Base-by-base conservation (phyloP, 1,284 basidiomycete genomes). In the Leccinum pachyderme region DNA sequence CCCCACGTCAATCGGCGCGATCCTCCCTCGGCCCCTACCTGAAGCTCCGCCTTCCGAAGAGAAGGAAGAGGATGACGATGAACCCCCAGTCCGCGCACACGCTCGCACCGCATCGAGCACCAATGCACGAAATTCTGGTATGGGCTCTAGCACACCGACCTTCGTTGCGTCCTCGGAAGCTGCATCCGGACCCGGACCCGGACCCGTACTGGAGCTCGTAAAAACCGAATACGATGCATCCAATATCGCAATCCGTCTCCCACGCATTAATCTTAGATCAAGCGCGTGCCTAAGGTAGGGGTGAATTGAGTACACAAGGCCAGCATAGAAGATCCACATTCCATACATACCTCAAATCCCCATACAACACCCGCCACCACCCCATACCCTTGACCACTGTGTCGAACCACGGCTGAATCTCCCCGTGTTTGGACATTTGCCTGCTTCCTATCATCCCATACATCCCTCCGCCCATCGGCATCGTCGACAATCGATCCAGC, bases 301-400 rank as follows among this genome's bases (percentile, higher is more conserved):
- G 12, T 12, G 15, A 15, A 5, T 18, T 37, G 7, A 48, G 39
- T 8, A 18, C 2, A 18, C 25, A 8, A 2, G 15, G 22, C 7
- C 22, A 43, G 22, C 41, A n/a, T 37, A 37, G 35, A 37, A 37
- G 29, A 4, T 9, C 24, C 41, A 43, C 22, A 41, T 24, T 13
- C 39, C 39, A 41, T 41, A 41, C 5, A 74, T 53, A 68, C 84
- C 81, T 79, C 31, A 84, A 74, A 64, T 88, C 83, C 11, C 81
- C 79, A 59, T 89, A 89, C 47, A 89, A 71, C 32, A 93, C 69
- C 51, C 91, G 76, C 73, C 87, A 91, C 91, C 91, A 93, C 5
- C 87, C 87, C 37, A 86, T 84, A 4, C 86, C 80, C 69, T 91
- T 91, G 6, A 88, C 80, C 67, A 87, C 84, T 11, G 82, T 81